phyloP scores from a whole-genome alignment of 345 rosid species.

The Rhodamnia argentea region DNA sequence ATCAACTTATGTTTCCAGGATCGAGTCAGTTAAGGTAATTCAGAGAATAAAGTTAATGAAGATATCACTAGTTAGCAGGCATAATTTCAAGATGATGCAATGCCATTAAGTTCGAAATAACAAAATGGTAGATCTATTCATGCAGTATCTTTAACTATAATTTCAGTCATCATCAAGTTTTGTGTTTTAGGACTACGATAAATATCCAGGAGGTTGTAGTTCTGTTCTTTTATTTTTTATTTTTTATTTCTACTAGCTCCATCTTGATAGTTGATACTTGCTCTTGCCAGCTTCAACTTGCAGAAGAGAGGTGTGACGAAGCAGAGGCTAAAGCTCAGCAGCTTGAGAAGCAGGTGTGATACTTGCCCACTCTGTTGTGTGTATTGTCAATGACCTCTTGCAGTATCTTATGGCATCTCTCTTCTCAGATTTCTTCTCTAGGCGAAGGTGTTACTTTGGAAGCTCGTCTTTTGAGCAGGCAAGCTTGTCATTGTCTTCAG shows the following conservation, averaged over 20 bases:
- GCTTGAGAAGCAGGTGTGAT: conserved; percentile 71
- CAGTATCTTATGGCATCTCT: neutral
- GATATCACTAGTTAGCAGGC: neutral
- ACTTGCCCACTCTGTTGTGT: neutral
- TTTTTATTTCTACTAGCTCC: neutral
- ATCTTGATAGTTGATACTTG: neutral
- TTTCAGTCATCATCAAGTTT: neutral
- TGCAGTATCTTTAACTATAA: neutral
- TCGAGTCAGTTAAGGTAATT: neutral
- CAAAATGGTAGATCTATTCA: neutral
- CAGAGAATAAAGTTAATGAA: neutral
- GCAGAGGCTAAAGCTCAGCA: conserved; percentile 77
- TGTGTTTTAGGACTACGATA: neutral
- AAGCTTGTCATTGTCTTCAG: conserved; percentile 11
- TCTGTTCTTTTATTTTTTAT: neutral
- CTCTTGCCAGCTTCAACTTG: conserved; percentile 68
- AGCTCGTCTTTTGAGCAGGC: conserved; percentile 81
- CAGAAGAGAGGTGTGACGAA: conserved; percentile 82
- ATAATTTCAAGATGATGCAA: neutral
- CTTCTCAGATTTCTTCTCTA: conserved; percentile 58
- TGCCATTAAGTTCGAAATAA: neutral
- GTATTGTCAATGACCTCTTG: neutral
- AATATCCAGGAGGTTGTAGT: neutral
- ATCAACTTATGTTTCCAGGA: neutral
- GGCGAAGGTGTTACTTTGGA: conserved; percentile 88